Evolutionary conservation across 129 eudicot species (phyloP).

Genomic region (Flaveria trinervia): DNA sequence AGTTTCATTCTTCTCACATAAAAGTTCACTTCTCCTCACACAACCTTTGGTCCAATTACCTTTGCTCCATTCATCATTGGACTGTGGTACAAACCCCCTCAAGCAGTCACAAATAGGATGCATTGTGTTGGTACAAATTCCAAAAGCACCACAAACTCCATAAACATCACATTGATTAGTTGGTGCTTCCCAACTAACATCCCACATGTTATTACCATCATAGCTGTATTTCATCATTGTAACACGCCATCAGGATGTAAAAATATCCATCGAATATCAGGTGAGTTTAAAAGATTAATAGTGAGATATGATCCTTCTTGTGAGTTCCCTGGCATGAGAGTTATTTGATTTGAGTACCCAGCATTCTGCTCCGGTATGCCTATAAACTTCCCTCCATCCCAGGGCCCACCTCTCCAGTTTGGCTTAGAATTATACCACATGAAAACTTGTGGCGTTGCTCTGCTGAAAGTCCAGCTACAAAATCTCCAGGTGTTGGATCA

Average conservation of each 20-base stretch:
- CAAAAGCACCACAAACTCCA: slow-evolving; percentile 46
- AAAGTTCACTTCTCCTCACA: slow-evolving; percentile 34
- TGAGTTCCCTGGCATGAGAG: slow-evolving; percentile 21
- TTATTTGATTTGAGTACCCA: slow-evolving; percentile 19
- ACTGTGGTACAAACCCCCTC: slow-evolving; percentile 42
- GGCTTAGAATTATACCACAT: slow-evolving; percentile 8
- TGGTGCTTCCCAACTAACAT: slow-evolving; percentile 24
- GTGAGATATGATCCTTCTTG: slow-evolving; percentile 26
- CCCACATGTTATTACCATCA: slow-evolving; percentile 16
- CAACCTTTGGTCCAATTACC: slow-evolving; percentile 49
- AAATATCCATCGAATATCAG: slow-evolving; percentile 1
- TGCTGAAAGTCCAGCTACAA: slow-evolving; percentile 21
- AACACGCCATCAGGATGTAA: slow-evolving; percentile 24
- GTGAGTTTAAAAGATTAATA: not conserved
- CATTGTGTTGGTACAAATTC: slow-evolving; percentile 23
- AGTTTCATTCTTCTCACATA: slow-evolving; percentile 32
- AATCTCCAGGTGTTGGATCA: slow-evolving; percentile 37
- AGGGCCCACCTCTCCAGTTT: slow-evolving; percentile 38
- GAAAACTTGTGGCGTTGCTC: slow-evolving; percentile 34
- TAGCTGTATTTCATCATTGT: not conserved
- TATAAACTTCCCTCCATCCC: slow-evolving; percentile 38
- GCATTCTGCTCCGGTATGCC: slow-evolving; percentile 21
- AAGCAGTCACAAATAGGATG: slow-evolving; percentile 40
- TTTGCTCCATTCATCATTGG: slow-evolving; percentile 34
- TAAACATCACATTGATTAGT: slow-evolving; percentile 35